These are phyloP conservation scores for Suhomyces yuchorum DNA, from an alignment of 1,139 yeast species.

Conservation along the genomic window DNA sequence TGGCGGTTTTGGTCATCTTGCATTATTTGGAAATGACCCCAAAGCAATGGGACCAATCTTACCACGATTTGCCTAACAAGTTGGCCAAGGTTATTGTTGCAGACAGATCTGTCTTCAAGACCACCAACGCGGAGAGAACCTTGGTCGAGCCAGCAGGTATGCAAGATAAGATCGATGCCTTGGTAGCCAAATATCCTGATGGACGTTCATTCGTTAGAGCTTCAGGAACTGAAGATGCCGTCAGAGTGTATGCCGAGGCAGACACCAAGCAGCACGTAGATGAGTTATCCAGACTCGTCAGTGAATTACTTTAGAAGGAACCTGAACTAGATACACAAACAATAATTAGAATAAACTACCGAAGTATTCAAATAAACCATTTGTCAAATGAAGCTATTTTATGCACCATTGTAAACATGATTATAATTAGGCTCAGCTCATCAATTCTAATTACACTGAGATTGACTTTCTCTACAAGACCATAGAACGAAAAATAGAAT, in stretches of 20 bases:
- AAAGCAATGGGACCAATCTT: slow-evolving; percentile 71
- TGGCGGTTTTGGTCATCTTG: slow-evolving; percentile 71
- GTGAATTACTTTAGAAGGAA: slow-evolving; percentile 25
- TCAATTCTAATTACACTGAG: too few relatives aligned
- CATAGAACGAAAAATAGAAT: too few relatives aligned
- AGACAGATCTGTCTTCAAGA: slow-evolving; percentile 75
- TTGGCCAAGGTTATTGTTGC: slow-evolving; percentile 79
- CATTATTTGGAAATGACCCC: slow-evolving; percentile 59
- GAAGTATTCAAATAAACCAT: too few relatives aligned
- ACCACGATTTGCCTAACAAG: slow-evolving; percentile 84
- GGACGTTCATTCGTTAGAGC: slow-evolving; percentile 96
- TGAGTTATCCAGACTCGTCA: slow-evolving; percentile 35
- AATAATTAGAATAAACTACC: too few relatives aligned
- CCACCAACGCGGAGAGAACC: slow-evolving; percentile 89
- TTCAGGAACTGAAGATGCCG: slow-evolving; percentile 97
- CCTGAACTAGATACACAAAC: too few relatives aligned
- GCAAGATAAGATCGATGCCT: slow-evolving; percentile 69
- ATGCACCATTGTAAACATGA: too few relatives aligned
- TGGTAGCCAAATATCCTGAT: slow-evolving; percentile 55
- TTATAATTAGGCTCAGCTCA: too few relatives aligned
- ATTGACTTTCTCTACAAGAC: too few relatives aligned
- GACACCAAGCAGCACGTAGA: slow-evolving; percentile 41
- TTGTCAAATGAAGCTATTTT: too few relatives aligned
- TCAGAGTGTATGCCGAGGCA: slow-evolving; percentile 93
- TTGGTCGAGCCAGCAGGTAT: slow-evolving; percentile 76